Percentiles rank a stretch among this genome's conserved stretches.
Conservation (phyloP, 192 early-diverging fungal species). For the Coemansia sp. region DNA sequence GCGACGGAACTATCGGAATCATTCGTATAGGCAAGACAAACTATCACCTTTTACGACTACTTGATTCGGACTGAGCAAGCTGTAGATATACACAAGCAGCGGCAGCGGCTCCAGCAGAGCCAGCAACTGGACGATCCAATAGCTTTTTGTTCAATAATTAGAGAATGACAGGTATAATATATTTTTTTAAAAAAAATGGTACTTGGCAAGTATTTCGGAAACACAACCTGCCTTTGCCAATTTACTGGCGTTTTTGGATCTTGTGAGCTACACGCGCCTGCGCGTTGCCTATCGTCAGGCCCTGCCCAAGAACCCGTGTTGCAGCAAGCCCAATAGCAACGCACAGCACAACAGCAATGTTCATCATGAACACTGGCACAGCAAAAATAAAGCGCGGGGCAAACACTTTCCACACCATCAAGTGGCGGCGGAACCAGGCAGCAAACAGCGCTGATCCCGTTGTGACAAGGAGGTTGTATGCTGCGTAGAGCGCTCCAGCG, state of each 20-base stretch:
- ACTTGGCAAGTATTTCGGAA: no score
- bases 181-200: neutral
- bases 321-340: conserved; percentile 37
- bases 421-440: conserved; percentile 75
- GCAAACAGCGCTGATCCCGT: conserved; percentile 59
- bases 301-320: conserved; percentile 21
- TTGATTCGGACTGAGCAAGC: conserved; percentile 7
- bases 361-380: conserved; percentile 22
- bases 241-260: neutral
- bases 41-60: conserved; percentile 60
- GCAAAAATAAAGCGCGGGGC: conserved; percentile 82
- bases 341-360: conserved; percentile 11
- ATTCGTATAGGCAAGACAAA: conserved; percentile 80
- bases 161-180: neutral
- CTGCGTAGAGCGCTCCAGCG: conserved; percentile 52
- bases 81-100: neutral
- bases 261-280: conserved; percentile 14
- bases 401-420: conserved; percentile 99
- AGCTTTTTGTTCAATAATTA: no score
- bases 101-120: no score
- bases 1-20: conserved; percentile 62
- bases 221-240: neutral
- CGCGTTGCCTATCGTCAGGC: conserved; percentile 18
- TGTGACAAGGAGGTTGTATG: conserved; percentile 52
- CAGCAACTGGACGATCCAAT: no score